Evolutionary conservation across 169 alveolate genomes (phyloP), one percentile per base, ranked within the genome.

Genomic region (Plasmodium inui): DNA sequence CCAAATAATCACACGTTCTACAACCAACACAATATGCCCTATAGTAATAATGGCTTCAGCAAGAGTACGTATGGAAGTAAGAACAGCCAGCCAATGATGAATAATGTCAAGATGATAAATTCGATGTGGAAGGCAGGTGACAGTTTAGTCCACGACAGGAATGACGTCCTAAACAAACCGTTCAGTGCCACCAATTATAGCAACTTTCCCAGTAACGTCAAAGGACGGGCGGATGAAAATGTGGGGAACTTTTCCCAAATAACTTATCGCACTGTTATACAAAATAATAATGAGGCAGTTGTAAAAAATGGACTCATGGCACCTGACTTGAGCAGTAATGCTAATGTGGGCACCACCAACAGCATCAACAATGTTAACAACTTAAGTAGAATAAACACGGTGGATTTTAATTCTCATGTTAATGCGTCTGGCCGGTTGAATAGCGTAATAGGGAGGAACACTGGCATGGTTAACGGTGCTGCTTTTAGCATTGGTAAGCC

Each of bases 271-370:
- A 61, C n/a, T 61, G 46, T 76, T 76, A 26, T 37, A n/a, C 28
- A 26, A 76, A 76, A 76, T 73, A 73, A 73, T 76, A 76, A 76
- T 34, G 83, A 37, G 14, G 8, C 83, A 7, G 74, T 61, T 61
- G 8, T 61, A 61, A 61, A 61, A 61, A 61, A 26, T 26, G 32
- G 74, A 26, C 34, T 22, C 32, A 61, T 46, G 3, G 12, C 74
- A 22, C 22, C 32, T 3, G 74, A 61, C 28, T 7, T 61, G 74
- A 61, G 32, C 74, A 22, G 3, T 61, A 61, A 1, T 26, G 37
- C 74, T 22, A 61, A 61, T 61, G 74, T 34, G 10, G 37, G 34
- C 32, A 61, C 26, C 34, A 1, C 10, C 10, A 9, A n/a, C 74
- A 61, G 30, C 9, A 61, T 61, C 17, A 61, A 19, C 74, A 61